Percentiles rank a stretch among this genome's conserved stretches.
These are phyloP conservation scores for Talaromyces sp. DNA, from an alignment of 2,329 filamentous ascomycete species.

Conservation along the genomic window DNA sequence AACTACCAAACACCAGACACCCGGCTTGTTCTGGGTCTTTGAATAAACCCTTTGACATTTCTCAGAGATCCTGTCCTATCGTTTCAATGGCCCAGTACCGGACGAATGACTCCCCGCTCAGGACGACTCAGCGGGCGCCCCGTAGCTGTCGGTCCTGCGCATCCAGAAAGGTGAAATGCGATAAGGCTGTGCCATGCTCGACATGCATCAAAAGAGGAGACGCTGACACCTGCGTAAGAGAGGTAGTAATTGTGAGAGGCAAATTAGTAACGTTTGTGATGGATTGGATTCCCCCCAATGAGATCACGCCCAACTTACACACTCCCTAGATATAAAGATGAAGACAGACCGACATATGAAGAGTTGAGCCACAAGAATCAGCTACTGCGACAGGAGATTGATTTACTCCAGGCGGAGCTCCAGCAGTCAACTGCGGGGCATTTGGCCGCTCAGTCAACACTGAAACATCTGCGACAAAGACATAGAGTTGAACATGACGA, in stretches of 20 bases:
- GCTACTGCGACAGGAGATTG: not conserved
- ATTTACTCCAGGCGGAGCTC: not conserved
- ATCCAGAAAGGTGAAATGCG: not conserved
- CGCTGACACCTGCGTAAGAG: not conserved
- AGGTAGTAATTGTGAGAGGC: not conserved
- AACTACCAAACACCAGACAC: not conserved
- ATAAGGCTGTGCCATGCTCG: not conserved
- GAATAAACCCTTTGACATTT: no score
- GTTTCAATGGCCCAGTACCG: not conserved
- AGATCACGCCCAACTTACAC: not conserved
- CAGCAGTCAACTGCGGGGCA: not conserved
- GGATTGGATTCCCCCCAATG: not conserved
- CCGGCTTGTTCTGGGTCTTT: not conserved
- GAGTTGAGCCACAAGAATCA: not conserved
- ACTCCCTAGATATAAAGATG: not conserved
- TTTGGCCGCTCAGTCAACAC: not conserved
- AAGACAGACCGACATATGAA: not conserved
- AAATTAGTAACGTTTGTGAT: not conserved
- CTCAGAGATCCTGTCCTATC: not conserved
- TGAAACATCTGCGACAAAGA: not conserved
- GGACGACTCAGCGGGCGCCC: not conserved
- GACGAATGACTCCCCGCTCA: not conserved
- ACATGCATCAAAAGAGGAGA: not conserved
- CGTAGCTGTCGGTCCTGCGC: not conserved
- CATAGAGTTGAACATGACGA: not conserved